Evolutionary conservation across 257 asterid species (phyloP).

Genomic region (Solanum verrucosum): DNA sequence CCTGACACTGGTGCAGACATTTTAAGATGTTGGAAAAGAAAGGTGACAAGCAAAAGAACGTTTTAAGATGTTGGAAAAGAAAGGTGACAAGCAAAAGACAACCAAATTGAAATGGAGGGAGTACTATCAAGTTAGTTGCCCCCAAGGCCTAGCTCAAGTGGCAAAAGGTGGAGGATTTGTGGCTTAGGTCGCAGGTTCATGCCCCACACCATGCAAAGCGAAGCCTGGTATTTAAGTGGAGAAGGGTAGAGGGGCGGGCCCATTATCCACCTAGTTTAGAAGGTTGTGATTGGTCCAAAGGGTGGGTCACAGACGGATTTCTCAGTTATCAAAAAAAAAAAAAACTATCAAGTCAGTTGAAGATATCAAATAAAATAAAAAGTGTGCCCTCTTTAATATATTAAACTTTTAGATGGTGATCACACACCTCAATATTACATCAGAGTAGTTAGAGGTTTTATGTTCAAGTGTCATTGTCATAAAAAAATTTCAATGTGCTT

Average conservation of each 20-base stretch:
- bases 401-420: not conserved
- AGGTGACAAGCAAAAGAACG: not conserved
- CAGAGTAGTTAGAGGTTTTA: not conserved
- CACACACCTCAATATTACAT: not conserved
- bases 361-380: not conserved
- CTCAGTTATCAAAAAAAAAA: no score
- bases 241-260: no score
- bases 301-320: no score
- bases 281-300: no score
- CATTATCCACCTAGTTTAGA: no score
- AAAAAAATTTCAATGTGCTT: not conserved
- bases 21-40: not conserved
- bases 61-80: not conserved
- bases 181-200: no score
- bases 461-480: not conserved
- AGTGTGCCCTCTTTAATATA: not conserved
- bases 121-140: not conserved
- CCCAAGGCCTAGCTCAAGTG: no score
- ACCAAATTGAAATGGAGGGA: not conserved
- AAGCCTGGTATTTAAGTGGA: no score
- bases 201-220: no score
- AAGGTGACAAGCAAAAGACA: not conserved
- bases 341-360: not conserved
- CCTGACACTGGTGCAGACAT: not conserved
- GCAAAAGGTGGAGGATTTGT: no score